A percentile compares a stretch with the other conserved stretches of the same genome.
Conservation (phyloP, 31 red algal genomes). For the Endocladia muricata region DNA sequence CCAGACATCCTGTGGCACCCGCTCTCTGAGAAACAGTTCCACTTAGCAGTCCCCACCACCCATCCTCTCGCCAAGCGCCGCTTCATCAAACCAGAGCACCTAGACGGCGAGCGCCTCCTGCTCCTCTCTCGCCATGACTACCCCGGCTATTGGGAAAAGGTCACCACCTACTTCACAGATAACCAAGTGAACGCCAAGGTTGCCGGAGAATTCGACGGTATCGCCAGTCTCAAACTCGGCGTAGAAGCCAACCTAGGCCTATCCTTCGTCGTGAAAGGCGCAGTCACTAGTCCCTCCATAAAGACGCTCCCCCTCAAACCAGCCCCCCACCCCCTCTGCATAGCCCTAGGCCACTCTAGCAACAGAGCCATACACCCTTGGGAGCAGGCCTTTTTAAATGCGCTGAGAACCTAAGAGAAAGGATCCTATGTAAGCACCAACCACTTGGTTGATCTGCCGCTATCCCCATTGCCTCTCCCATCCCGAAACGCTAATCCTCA, state of each 20-base stretch:
- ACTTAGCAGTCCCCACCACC: not conserved
- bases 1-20: not conserved
- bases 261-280: not conserved
- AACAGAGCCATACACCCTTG: too few species aligned
- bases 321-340: too few species aligned
- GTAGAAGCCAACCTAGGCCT: slow-evolving; percentile 1
- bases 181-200: not conserved
- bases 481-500: too few species aligned
- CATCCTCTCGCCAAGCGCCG: not conserved
- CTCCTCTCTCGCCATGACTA: not conserved
- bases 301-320: too few species aligned
- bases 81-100: slow-evolving; percentile 1
- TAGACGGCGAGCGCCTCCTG: not conserved
- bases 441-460: too few species aligned
- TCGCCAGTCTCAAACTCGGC: slow-evolving; percentile 1
- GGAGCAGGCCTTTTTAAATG: too few species aligned
- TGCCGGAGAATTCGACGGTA: not conserved
- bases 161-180: not conserved
- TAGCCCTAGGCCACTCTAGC: too few species aligned
- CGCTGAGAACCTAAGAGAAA: too few species aligned
- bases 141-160: slow-evolving; percentile 1
- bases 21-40: not conserved
- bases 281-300: too few species aligned
- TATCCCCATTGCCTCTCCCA: too few species aligned
- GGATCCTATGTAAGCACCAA: too few species aligned